Evolutionary conservation across 768 basidiomycete species (phyloP).

Genomic region (Psilocybe cyanescens): DNA sequence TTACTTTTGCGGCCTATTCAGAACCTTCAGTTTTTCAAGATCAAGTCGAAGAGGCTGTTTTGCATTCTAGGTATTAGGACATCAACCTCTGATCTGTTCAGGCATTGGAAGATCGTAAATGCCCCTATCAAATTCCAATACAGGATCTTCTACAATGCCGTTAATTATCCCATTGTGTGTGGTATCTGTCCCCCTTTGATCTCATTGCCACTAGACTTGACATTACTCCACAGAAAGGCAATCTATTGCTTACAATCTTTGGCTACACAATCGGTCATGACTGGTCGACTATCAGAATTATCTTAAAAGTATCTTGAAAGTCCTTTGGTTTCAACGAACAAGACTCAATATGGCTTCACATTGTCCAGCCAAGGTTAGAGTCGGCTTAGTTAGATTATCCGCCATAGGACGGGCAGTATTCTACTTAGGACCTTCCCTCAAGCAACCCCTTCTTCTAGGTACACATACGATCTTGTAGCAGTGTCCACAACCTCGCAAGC

Average conservation of each 20-base stretch:
- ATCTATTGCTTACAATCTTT: too few species aligned
- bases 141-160: too few species aligned
- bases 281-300: background rate
- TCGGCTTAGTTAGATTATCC: constrained; percentile 30
- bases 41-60: too few species aligned
- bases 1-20: too few species aligned
- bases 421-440: constrained; percentile 27
- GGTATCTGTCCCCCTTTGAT: too few species aligned
- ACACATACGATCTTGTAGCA: constrained; percentile 33
- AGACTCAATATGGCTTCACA: background rate
- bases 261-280: too few species aligned
- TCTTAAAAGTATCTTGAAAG: background rate
- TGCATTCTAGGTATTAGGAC: too few species aligned
- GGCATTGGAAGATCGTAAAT: too few species aligned
- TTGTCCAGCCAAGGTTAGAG: background rate
- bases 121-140: too few species aligned
- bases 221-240: background rate
- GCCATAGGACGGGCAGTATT: constrained; percentile 32
- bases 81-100: too few species aligned
- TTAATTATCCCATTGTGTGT: too few species aligned
- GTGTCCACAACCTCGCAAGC: constrained; percentile 33
- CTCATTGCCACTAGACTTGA: background rate
- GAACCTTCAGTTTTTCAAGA: too few species aligned
- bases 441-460: constrained; percentile 13
- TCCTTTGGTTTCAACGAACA: background rate